Evolutionary conservation across 805 yeast genomes (phyloP).

Genomic region (Grigorovia transvaalensis): DNA sequence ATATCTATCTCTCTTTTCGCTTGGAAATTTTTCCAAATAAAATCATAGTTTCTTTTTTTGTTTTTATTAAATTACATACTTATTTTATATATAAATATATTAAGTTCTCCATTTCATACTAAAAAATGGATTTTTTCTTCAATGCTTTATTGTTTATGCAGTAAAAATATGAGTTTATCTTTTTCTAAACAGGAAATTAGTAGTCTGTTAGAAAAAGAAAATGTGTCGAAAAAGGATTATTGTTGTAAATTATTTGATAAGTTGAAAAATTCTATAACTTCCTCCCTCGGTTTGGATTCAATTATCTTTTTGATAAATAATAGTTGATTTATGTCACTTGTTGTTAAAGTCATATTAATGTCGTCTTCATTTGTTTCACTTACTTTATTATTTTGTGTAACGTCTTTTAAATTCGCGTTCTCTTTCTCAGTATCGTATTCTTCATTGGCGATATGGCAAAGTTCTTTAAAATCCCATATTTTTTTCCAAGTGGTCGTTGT

Average conservation of each 20-base stretch:
- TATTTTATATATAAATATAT: no score
- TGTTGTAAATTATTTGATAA: conserved; percentile 5
- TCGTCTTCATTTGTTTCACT: background rate
- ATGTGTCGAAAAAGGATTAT: no score
- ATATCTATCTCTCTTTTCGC: no score
- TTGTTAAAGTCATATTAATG: background rate
- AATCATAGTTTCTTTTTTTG: no score
- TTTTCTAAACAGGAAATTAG: background rate
- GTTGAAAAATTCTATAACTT: conserved; percentile 48
- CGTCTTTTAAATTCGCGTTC: background rate
- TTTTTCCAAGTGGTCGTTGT: conserved; percentile 12
- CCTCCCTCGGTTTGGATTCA: conserved; percentile 58
- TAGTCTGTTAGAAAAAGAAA: no score
- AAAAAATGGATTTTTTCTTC: background rate
- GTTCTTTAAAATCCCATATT: conserved; percentile 36
- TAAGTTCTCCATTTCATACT: no score
- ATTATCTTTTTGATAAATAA: conserved; percentile 49
- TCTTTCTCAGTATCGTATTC: conserved; percentile 10
- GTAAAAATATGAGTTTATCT: background rate
- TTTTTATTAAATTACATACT: no score
- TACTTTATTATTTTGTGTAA: background rate
- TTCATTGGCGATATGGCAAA: conserved; percentile 34
- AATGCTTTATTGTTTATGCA: background rate
- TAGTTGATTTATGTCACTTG: conserved; percentile 41
- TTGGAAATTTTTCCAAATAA: no score